phyloP scores from a whole-genome alignment of 2,329 filamentous ascomycete genomes.

The Talaromyces rugulosus region DNA sequence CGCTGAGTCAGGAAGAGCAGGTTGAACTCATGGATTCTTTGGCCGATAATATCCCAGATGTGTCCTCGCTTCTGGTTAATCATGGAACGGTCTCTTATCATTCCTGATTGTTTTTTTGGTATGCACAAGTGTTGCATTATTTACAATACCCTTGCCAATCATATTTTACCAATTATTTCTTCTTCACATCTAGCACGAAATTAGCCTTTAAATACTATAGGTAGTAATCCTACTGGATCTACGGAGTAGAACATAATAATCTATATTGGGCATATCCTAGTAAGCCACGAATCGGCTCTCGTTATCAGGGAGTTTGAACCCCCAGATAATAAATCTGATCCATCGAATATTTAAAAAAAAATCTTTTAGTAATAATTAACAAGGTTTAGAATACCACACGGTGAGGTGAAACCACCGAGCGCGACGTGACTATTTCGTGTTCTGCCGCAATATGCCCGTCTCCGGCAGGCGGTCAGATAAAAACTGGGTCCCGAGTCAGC shows the following conservation, averaged over 20 bases:
- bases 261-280: background rate
- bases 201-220: background rate
- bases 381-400: background rate
- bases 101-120: slow-evolving; percentile 5
- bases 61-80: slow-evolving; percentile 24
- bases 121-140: background rate
- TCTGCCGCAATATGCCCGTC: background rate
- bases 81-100: slow-evolving; percentile 10
- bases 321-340: background rate
- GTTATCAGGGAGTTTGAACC: background rate
- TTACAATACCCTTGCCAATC: background rate
- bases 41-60: slow-evolving; percentile 54
- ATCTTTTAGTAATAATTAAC: background rate
- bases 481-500: slow-evolving; percentile 2
- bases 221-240: background rate
- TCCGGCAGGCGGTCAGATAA: background rate
- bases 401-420: background rate
- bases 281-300: background rate
- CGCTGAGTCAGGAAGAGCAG: slow-evolving; percentile 74
- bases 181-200: background rate
- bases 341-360: background rate
- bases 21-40: slow-evolving; percentile 76
- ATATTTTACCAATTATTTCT: background rate
- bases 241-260: background rate
- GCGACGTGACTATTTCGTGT: background rate